A percentile compares a stretch with the other conserved stretches of the same genome.
Conservation (phyloP, 2,329 filamentous ascomycete species). For the Claviceps lovelessii region DNA sequence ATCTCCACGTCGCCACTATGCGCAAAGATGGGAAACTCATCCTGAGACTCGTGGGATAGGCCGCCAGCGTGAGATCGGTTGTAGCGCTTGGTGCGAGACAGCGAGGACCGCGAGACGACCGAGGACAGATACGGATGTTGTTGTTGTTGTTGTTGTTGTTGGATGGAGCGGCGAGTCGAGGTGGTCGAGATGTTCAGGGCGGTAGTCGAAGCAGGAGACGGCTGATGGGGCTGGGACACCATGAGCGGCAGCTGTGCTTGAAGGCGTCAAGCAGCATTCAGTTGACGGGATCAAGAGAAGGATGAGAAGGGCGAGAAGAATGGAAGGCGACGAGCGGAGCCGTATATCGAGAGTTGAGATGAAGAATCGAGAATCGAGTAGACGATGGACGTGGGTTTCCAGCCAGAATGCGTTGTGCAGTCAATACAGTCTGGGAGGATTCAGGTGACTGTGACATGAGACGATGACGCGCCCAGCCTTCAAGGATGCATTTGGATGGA, state of each 20-base stretch:
- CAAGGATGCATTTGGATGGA: background rate
- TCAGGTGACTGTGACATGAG: too few relatives aligned
- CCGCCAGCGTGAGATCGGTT: constrained; percentile 70
- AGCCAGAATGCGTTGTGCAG: too few relatives aligned
- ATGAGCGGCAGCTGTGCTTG: constrained; percentile 25
- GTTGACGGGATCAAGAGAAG: background rate
- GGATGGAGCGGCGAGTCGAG: background rate
- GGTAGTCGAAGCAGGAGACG: constrained; percentile 6
- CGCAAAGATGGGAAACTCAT: constrained; percentile 85
- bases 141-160: background rate
- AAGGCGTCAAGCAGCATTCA: background rate
- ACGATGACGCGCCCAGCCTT: background rate
- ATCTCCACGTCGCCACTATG: constrained; percentile 91
- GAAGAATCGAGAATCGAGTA: background rate
- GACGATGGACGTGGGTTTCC: background rate
- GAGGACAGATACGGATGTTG: constrained; percentile 18
- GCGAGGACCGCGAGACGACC: constrained; percentile 48
- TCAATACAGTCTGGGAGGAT: too few relatives aligned
- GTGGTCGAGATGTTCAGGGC: background rate
- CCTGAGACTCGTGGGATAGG: constrained; percentile 54
- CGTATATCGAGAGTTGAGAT: background rate
- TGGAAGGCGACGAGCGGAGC: background rate
- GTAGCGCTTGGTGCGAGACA: constrained; percentile 52
- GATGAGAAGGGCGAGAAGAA: too few relatives aligned
- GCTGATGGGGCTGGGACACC: constrained; percentile 47